phyloP scores from a whole-genome alignment of 768 basidiomycete genomes.

The Auricularia sp. region DNA sequence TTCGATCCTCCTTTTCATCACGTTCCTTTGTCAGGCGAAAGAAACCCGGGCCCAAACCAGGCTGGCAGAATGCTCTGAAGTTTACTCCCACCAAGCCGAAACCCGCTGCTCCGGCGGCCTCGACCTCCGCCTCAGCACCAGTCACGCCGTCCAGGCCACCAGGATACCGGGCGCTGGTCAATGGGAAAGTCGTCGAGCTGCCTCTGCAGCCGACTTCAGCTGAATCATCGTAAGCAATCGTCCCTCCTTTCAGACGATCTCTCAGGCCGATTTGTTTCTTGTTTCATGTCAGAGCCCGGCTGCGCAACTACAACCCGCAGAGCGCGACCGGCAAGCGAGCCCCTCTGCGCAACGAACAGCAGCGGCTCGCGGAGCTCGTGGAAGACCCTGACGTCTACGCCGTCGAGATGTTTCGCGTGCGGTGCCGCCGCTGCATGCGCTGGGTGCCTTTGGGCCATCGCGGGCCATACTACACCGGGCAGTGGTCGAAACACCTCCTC shows the following conservation, averaged over 20 bases:
- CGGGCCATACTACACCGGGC: neutral
- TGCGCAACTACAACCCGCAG: neutral
- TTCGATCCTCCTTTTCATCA: too few relatives aligned
- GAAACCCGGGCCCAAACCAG: too few relatives aligned
- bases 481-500: neutral
- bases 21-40: too few relatives aligned
- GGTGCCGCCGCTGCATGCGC: neutral
- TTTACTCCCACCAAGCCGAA: too few relatives aligned
- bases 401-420: constrained; percentile 4
- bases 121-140: too few relatives aligned
- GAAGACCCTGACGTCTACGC: neutral
- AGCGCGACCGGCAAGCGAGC: neutral
- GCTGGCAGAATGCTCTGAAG: too few relatives aligned
- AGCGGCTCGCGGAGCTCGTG: neutral
- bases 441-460: constrained; percentile 1
- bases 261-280: neutral
- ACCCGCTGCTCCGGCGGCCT: too few relatives aligned
- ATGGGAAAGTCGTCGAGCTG: too few relatives aligned
- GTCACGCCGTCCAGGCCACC: too few relatives aligned
- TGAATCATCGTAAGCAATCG: neutral
- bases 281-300: neutral
- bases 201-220: too few relatives aligned
- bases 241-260: neutral
- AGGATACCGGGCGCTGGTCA: too few relatives aligned
- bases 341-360: neutral